Evolutionary conservation across 305 asterid species (phyloP).

Genomic region (Fraxinus velutina): DNA sequence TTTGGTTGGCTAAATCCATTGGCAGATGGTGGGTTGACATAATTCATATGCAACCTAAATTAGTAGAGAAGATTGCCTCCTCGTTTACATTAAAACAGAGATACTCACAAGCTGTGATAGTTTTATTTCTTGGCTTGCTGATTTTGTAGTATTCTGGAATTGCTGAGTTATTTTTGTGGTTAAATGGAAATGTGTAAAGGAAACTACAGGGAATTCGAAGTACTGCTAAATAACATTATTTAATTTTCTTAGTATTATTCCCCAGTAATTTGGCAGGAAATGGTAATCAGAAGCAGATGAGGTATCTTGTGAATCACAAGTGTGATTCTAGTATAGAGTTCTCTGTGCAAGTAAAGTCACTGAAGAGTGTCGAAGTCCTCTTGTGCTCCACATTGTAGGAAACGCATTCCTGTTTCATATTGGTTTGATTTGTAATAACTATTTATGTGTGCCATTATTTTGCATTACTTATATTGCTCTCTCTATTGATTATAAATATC

Average conservation of each 20-base stretch:
- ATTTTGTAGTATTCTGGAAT: background rate
- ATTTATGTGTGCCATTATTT: background rate
- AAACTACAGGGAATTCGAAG: background rate
- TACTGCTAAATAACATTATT: background rate
- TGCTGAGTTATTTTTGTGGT: background rate
- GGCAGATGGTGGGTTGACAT: background rate
- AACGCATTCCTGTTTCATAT: background rate
- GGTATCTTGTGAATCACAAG: background rate
- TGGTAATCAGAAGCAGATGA: background rate
- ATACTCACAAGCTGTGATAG: background rate
- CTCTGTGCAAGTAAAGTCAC: background rate
- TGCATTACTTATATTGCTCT: background rate
- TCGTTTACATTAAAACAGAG: background rate
- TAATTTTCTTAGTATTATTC: background rate
- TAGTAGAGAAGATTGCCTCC: background rate
- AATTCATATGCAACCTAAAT: background rate
- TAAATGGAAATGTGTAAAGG: background rate
- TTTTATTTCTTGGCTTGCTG: background rate
- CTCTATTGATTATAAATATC: background rate
- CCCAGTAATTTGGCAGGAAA: background rate
- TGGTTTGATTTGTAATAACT: background rate
- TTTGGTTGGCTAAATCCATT: background rate
- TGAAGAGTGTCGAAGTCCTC: background rate
- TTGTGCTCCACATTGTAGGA: background rate
- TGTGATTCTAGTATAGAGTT: background rate